Evolutionary conservation across 2,329 filamentous ascomycete species (phyloP).

Genomic region (Xylariaceae sp.): DNA sequence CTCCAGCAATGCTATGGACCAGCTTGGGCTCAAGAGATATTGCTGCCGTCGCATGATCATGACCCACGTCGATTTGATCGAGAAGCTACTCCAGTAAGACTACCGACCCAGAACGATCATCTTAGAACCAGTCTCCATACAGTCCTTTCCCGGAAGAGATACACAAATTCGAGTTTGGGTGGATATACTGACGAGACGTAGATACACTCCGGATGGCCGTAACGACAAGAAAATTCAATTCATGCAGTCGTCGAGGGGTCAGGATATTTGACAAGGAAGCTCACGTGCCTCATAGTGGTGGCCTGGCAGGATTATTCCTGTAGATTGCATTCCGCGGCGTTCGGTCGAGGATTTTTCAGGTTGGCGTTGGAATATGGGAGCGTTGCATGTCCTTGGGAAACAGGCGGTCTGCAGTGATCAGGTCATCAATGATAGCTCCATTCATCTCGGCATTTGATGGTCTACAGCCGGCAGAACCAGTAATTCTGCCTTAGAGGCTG

Average conservation of each 20-base stretch:
- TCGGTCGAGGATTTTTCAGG: conserved; percentile 19
- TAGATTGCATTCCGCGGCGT: conserved; percentile 28
- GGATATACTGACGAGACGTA: conserved; percentile 19
- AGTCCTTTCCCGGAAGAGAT: too few relatives aligned
- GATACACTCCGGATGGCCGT: conserved; percentile 59
- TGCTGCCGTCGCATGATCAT: conserved; percentile 99
- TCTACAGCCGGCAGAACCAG: not conserved
- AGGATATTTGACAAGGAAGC: conserved; percentile 11
- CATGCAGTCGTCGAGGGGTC: conserved; percentile 9
- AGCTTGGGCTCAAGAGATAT: conserved; percentile 89
- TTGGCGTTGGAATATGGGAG: conserved; percentile 11
- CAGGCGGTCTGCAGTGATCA: too few relatives aligned
- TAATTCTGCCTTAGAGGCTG: not conserved
- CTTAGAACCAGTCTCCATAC: too few relatives aligned
- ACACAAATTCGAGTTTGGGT: too few relatives aligned
- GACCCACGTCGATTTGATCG: conserved; percentile 97
- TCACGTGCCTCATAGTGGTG: conserved; percentile 2
- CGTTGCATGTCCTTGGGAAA: not conserved
- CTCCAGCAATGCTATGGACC: conserved; percentile 87
- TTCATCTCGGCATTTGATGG: not conserved
- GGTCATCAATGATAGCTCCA: too few relatives aligned
- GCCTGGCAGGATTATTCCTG: not conserved
- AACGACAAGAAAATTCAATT: conserved; percentile 57
- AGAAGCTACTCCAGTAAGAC: conserved; percentile 89
- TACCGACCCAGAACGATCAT: too few relatives aligned